These are phyloP conservation scores for Aspergillus quadrilineatus DNA, from an alignment of 2,329 filamentous ascomycete species.

Conservation along the genomic window DNA sequence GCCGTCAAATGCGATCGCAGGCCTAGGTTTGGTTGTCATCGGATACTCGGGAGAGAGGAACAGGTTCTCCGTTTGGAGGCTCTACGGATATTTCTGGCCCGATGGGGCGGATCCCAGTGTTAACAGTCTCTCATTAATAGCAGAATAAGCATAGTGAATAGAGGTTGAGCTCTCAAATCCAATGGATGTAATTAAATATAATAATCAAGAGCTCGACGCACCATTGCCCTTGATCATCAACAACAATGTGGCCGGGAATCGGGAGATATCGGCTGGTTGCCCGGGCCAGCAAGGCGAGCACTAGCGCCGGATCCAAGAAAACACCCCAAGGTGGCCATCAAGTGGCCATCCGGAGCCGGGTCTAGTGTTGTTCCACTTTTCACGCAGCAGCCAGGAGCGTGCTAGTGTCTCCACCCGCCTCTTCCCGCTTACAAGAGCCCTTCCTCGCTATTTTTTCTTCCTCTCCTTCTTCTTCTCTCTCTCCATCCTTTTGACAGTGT, in stretches of 20 bases:
- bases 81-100: conserved; percentile 6
- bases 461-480: conserved; percentile 45
- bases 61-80: conserved; percentile 23
- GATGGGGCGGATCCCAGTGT: not conserved
- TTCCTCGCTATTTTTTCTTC: conserved; percentile 37
- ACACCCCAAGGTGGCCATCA: not conserved
- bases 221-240: not conserved
- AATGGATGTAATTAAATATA: not conserved
- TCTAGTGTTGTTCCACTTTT: conserved; percentile 7
- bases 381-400: conserved; percentile 19
- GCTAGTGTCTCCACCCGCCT: conserved; percentile 36
- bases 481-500: conserved; percentile 37
- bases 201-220: not conserved
- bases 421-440: conserved; percentile 39
- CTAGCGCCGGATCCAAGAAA: conserved; percentile 21
- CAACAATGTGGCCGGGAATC: conserved; percentile 24
- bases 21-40: conserved; percentile 21
- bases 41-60: conserved; percentile 30
- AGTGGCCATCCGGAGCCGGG: conserved; percentile 2
- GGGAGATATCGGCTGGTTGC: conserved; percentile 42
- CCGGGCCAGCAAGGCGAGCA: conserved; percentile 24
- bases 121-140: not conserved
- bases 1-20: not conserved
- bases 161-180: not conserved
- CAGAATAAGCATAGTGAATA: not conserved